phyloP scores from a whole-genome alignment of 2,329 filamentous ascomycete species.

The Penicillium sp. region DNA sequence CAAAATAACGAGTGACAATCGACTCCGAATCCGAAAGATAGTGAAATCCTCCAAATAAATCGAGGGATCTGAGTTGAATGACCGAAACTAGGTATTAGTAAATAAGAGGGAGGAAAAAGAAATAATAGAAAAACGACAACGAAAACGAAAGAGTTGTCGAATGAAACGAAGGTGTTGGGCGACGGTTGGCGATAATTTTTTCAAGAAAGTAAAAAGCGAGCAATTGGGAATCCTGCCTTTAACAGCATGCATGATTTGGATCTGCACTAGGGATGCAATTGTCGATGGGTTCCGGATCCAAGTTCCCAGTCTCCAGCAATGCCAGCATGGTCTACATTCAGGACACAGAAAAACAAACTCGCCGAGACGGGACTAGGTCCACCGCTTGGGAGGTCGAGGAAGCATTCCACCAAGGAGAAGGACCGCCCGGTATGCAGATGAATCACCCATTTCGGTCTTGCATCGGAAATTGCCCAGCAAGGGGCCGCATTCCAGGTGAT shows the following conservation, averaged over 20 bases:
- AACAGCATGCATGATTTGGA: slow-evolving; percentile 11
- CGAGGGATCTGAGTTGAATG: slow-evolving; percentile 7
- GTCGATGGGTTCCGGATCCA: slow-evolving; percentile 4
- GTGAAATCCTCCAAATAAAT: slow-evolving; percentile 13
- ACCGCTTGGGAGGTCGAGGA: background rate
- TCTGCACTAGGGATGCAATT: slow-evolving; percentile 20
- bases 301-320: slow-evolving; percentile 2
- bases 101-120: background rate
- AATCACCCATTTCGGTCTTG: background rate
- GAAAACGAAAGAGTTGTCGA: slow-evolving; percentile 12
- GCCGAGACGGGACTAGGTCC: background rate
- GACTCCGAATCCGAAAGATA: slow-evolving; percentile 12
- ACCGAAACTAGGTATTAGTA: slow-evolving; percentile 7
- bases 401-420: slow-evolving; percentile 11
- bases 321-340: slow-evolving; percentile 13
- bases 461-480: slow-evolving; percentile 9
- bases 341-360: slow-evolving; percentile 4
- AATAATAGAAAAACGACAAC: background rate
- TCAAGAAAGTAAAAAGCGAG: background rate
- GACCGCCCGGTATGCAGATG: slow-evolving; percentile 14
- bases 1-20: slow-evolving; percentile 18
- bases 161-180: slow-evolving; percentile 4
- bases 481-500: slow-evolving; percentile 15
- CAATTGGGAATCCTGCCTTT: slow-evolving; percentile 13
- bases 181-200: slow-evolving; percentile 13